Evolutionary conservation across 2,329 filamentous ascomycete species (phyloP).

Genomic region (Dactylellina drechsleri): DNA sequence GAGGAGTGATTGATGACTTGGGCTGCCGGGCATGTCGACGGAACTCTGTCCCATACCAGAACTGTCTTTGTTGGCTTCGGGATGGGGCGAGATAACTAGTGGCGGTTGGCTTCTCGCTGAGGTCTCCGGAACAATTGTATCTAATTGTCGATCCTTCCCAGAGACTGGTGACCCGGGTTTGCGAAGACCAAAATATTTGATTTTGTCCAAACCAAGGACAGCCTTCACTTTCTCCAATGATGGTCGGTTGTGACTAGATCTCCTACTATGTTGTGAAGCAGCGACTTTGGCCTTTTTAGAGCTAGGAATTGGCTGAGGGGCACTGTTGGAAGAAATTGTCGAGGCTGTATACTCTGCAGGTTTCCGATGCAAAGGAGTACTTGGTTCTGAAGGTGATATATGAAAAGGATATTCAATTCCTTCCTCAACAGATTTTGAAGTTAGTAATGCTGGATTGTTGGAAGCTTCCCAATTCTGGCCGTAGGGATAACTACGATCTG

Average conservation of each 20-base stretch:
- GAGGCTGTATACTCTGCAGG: slow-evolving; percentile 39
- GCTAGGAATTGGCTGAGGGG: slow-evolving; percentile 25
- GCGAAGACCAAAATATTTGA: slow-evolving; percentile 18
- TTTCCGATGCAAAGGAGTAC: slow-evolving; percentile 34
- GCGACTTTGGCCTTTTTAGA: slow-evolving; percentile 29
- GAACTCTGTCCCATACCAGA: slow-evolving; percentile 28
- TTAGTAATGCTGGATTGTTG: slow-evolving; percentile 23
- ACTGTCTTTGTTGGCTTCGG: slow-evolving; percentile 17
- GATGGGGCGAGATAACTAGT: slow-evolving; percentile 15
- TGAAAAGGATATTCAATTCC: slow-evolving; percentile 44
- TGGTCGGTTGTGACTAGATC: slow-evolving; percentile 33
- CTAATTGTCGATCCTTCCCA: slow-evolving; percentile 26
- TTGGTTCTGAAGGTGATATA: slow-evolving; percentile 42
- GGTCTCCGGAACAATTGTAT: slow-evolving; percentile 16
- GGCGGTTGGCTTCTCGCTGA: slow-evolving; percentile 13
- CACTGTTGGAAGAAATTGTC: slow-evolving; percentile 39
- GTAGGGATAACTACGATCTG: slow-evolving; percentile 17
- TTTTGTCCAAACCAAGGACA: slow-evolving; percentile 7
- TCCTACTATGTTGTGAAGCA: slow-evolving; percentile 38
- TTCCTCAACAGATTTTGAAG: slow-evolving; percentile 35
- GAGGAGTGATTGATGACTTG: slow-evolving; percentile 38
- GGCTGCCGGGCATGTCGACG: slow-evolving; percentile 36
- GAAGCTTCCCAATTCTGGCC: slow-evolving; percentile 32
- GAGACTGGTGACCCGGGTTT: slow-evolving; percentile 26
- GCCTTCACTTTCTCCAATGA: slow-evolving; percentile 43